These are phyloP conservation scores for Fusarium guadeloupense DNA, from an alignment of 2,329 filamentous ascomycete species.

Conservation along the genomic window DNA sequence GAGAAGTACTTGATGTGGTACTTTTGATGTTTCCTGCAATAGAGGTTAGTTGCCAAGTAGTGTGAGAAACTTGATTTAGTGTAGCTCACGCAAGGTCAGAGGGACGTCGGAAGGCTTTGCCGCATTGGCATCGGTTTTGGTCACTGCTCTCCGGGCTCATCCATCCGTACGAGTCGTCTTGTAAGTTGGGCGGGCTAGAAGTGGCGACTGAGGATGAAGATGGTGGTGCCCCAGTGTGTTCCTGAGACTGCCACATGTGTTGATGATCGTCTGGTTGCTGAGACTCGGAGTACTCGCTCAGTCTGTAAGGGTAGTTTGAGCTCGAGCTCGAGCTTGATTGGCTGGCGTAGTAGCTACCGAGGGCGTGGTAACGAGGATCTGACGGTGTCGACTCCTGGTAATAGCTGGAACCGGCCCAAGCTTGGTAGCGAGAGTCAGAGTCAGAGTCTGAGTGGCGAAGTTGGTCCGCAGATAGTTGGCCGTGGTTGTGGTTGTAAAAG, in stretches of 20 bases:
- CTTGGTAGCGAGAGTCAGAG: slow-evolving; percentile 27
- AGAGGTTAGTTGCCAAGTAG: slow-evolving; percentile 6
- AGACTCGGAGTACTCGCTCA: slow-evolving; percentile 20
- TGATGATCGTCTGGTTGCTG: slow-evolving; percentile 32
- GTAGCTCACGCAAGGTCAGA: slow-evolving; percentile 43
- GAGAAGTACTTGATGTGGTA: slow-evolving; percentile 44
- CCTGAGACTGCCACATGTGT: slow-evolving; percentile 31
- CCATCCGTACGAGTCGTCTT: slow-evolving; percentile 35
- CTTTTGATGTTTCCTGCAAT: slow-evolving; percentile 41
- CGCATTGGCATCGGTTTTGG: slow-evolving; percentile 36
- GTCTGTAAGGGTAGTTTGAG: slow-evolving; percentile 21
- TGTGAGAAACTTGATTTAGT: background rate
- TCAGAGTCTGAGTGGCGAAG: slow-evolving; percentile 34
- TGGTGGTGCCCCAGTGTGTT: slow-evolving; percentile 25
- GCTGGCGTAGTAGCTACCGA: slow-evolving; percentile 26
- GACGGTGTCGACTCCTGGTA: slow-evolving; percentile 28
- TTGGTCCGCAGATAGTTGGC: slow-evolving; percentile 27
- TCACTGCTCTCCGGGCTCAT: slow-evolving; percentile 23
- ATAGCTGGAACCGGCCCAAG: slow-evolving; percentile 18
- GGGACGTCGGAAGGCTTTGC: slow-evolving; percentile 41
- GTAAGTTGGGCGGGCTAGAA: slow-evolving; percentile 35
- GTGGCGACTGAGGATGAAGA: slow-evolving; percentile 34
- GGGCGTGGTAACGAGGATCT: slow-evolving; percentile 31
- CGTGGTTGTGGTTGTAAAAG: slow-evolving; percentile 25
- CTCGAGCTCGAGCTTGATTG: slow-evolving; percentile 29